Evolutionary conservation across 345 rosid genomes (phyloP).

Genomic region (Ceriops zippeliana): DNA sequence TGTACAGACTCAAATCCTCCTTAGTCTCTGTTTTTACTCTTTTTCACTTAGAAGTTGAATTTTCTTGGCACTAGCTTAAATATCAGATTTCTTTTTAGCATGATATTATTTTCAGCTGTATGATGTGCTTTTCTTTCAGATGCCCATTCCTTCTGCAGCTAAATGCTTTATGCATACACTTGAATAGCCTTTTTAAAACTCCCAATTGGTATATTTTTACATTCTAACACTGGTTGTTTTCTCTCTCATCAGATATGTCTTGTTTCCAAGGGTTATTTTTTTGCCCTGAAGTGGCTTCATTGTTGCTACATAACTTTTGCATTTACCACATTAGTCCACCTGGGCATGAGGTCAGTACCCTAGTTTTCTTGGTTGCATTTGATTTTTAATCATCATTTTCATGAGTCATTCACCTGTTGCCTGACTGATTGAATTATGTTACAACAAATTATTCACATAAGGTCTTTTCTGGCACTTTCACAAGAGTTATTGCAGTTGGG

Average conservation of each 20-base stretch:
- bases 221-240: not conserved
- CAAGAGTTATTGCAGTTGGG: constrained; percentile 90
- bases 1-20: constrained; percentile 12
- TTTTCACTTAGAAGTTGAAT: not conserved
- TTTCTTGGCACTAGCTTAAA: too few species aligned
- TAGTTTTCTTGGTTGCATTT: constrained; percentile 12
- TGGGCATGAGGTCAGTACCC: constrained; percentile 85
- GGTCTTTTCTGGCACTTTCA: constrained; percentile 50
- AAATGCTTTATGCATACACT: too few species aligned
- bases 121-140: too few species aligned
- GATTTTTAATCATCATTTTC: constrained; percentile 10
- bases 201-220: not conserved
- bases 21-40: not conserved
- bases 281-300: constrained; percentile 84
- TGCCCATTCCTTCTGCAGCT: too few species aligned
- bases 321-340: constrained; percentile 95
- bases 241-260: constrained; percentile 58
- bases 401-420: not conserved
- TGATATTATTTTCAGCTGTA: too few species aligned
- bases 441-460: constrained; percentile 23
- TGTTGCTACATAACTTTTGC: constrained; percentile 91
- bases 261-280: constrained; percentile 87
- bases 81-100: too few species aligned
- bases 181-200: too few species aligned
- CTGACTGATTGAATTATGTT: not conserved